Base-by-base conservation (phyloP, 225 moss, liverwort and hornwort species). In the Polytrichum formosum region DNA sequence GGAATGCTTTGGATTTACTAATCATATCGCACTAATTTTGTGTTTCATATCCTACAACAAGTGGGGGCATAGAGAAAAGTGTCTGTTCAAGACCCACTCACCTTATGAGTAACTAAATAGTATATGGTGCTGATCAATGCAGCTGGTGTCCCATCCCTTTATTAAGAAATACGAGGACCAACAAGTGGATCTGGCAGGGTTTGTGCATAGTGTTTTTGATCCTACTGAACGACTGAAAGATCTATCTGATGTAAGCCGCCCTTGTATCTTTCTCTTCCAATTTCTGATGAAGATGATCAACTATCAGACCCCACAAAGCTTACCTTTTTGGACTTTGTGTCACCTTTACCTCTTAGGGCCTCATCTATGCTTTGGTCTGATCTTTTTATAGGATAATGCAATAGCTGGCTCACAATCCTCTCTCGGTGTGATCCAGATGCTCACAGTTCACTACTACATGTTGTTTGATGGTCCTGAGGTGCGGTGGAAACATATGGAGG, bases 171-270 rank as follows among this genome's bases (percentile, higher is more conserved):
- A 92, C 64, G 94, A 92, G 76, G 84, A 84, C 58, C 84, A 87
- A 53, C 87, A 91, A 80, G 91, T 98, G 30, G 98, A 98, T 76
- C 84, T 98, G 53, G 90, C 98, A 62, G 98, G 87, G 72, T 98
- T 92, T 84, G 92, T 94, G 75, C 98, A 94, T 72, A 94, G 98
- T 63, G 92, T 98, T 31, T 98, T 98, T 71, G 98, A 98, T 72
- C 98, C 98, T 35, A 98, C 98, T 26, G 94, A 98, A 74, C 90
- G 98, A 61, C 88, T 98, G 60, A 98, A 98, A 72, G 94, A 98
- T 61, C 77, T 98, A 63, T 94, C 98, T 33, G 98, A 98, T 74
- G 98, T 98, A 87, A 83, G 88, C 64, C 9, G 65, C 21, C 56
- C 70, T 58, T 55, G 3, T 46, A 16, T 46, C 46, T 10, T 37